A percentile compares a stretch with the other conserved stretches of the same genome.
phyloP scores from a whole-genome alignment of 768 basidiomycete species.

The Russula compacta region DNA sequence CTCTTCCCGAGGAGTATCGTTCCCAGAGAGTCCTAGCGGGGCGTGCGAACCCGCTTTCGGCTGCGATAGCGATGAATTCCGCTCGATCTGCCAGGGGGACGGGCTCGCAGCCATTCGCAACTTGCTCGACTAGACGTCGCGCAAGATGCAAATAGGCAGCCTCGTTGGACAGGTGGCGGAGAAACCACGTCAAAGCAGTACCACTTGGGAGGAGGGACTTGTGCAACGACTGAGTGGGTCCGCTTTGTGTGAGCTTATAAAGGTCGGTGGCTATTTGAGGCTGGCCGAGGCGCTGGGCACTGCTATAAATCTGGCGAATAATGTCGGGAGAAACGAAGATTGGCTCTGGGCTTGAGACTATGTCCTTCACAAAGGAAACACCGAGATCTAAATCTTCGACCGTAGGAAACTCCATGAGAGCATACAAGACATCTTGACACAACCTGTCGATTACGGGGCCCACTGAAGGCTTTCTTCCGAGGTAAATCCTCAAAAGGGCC shows the following conservation, averaged over 20 bases:
- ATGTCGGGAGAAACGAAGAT: conserved; percentile 35
- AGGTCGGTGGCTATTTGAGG: conserved; percentile 34
- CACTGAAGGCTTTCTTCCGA: conserved; percentile 22
- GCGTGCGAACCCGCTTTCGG: conserved; percentile 38
- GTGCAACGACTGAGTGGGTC: conserved; percentile 26
- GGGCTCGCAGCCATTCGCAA: conserved; percentile 32
- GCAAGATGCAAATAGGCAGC: conserved; percentile 38
- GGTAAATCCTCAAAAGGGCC: conserved; percentile 29
- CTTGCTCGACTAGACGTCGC: conserved; percentile 42
- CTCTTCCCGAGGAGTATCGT: conserved; percentile 38
- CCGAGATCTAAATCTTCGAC: conserved; percentile 32
- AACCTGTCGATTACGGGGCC: conserved; percentile 28
- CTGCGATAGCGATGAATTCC: conserved; percentile 39
- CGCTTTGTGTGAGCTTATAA: conserved; percentile 38
- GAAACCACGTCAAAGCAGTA: conserved; percentile 41
- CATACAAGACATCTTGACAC: conserved; percentile 33
- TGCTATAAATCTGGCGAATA: conserved; percentile 29
- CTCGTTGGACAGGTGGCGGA: conserved; percentile 34
- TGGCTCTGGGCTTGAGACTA: conserved; percentile 27
- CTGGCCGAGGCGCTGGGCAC: conserved; percentile 12
- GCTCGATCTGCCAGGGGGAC: conserved; percentile 41
- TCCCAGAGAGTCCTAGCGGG: conserved; percentile 51
- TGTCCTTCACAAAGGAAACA: conserved; percentile 33
- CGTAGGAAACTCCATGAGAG: conserved; percentile 15
- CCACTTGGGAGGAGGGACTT: conserved; percentile 45